Conservation (phyloP, 306 rosid genomes). For the Lotus japonicus region DNA sequence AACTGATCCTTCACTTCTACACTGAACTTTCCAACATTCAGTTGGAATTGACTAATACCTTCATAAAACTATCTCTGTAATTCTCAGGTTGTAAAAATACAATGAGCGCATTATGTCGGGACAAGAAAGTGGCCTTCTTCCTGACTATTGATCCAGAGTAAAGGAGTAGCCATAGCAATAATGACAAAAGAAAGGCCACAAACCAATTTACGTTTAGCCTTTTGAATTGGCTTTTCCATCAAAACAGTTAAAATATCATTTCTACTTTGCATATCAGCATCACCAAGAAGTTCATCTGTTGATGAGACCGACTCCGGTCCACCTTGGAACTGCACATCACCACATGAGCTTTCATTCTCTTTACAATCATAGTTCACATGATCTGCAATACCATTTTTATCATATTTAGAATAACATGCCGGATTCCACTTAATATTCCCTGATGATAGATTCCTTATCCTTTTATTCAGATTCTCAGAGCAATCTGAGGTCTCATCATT, state of each 20-base stretch:
- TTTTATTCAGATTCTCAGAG: slow-evolving; percentile 34
- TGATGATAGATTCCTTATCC: slow-evolving; percentile 48
- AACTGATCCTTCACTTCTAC: slow-evolving; percentile 1
- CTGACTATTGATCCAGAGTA: slow-evolving; percentile 53
- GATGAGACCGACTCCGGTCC: slow-evolving; percentile 69
- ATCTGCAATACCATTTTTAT: slow-evolving; percentile 24
- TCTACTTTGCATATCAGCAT: slow-evolving; percentile 25
- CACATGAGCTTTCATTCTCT: slow-evolving; percentile 36
- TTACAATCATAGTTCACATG: slow-evolving; percentile 16
- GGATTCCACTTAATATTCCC: slow-evolving; percentile 52
- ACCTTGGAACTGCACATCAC: slow-evolving; percentile 38
- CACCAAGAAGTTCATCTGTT: slow-evolving; percentile 32
- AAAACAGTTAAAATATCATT: slow-evolving; percentile 5
- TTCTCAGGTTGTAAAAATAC: slow-evolving; percentile 3
- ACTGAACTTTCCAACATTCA: slow-evolving; percentile 12
- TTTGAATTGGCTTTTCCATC: slow-evolving; percentile 24
- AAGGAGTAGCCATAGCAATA: slow-evolving; percentile 41
- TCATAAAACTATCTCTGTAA: background rate
- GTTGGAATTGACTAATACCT: slow-evolving; percentile 1
- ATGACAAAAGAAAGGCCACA: slow-evolving; percentile 49
- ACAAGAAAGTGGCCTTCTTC: slow-evolving; percentile 56
- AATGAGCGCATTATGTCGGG: slow-evolving; percentile 48
- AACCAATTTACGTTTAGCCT: slow-evolving; percentile 37
- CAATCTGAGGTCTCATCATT: slow-evolving; percentile 31
- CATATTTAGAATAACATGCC: slow-evolving; percentile 29